Base-by-base conservation (phyloP, 176 grass and related monocot genomes). In the Neostapfia colusana region DNA sequence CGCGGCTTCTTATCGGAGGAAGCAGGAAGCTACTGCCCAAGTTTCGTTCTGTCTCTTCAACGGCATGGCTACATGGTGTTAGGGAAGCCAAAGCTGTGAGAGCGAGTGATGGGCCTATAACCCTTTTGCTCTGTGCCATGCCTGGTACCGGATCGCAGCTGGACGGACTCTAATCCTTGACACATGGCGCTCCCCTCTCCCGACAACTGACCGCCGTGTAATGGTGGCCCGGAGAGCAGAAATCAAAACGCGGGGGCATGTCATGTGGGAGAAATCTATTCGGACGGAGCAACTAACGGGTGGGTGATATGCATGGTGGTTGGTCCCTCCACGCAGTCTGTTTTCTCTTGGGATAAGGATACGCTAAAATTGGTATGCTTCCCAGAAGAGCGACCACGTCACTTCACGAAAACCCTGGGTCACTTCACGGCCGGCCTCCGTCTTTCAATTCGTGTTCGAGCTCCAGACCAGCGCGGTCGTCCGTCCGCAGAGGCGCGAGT, bases 111-210 rank as follows among this genome's bases (percentile, higher is more conserved):
- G n/a, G 46, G 36, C 28, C 72, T 20, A 2, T 5, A 3, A 54
- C 8, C 51, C 18, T 31, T 82, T 78, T 24, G 18, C 67, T 83
- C 83, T 73, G 38, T 10, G 51, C 67, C 67, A 61, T 60, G 73
- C 60, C 13, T 20, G n/a, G n/a, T n/a, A 67, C 83, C 68, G 50
- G 35, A 6, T 24, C 69, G 17, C 41, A 40, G 24, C 10, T 24
- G 12, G 8, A 43, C 24, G 36, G 60, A 27, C 18, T 18, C 66
- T 58, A 66, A 58, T 13, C 67, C 9, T n/a, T 53, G 73, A 81
- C 84, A 75, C 84, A 81, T 39, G 14, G 10, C 16, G 11, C 26
- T 15, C n/a, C 10, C 31, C 17, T 28, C 61, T 20, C 11, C 31
- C 28, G 4, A 7, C 10, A 18, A n/a, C n/a, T 39, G 12, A 74